These are phyloP conservation scores for Fonsecaea pugnacius DNA, from an alignment of 2,329 filamentous ascomycete genomes.

Conservation along the genomic window DNA sequence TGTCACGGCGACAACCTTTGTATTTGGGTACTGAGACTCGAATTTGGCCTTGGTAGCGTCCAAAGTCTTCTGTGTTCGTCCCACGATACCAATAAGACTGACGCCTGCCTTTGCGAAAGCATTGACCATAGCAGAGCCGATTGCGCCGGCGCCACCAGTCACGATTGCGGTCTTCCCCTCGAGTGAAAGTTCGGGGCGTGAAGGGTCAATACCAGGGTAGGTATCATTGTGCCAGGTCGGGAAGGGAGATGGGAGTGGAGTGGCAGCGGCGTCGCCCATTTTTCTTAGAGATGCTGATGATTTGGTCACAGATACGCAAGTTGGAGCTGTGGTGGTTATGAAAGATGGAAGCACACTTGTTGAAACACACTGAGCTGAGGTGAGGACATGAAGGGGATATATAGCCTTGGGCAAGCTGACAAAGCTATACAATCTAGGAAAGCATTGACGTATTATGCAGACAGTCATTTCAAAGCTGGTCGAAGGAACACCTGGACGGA, in stretches of 20 bases:
- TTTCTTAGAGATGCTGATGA: not conserved
- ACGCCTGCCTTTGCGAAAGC: conserved; percentile 61
- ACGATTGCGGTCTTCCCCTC: conserved; percentile 53
- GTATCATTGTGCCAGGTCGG: conserved; percentile 41
- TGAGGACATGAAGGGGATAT: not conserved
- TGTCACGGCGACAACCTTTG: conserved; percentile 30
- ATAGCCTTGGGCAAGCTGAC: not conserved
- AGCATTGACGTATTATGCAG: not conserved
- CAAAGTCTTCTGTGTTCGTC: conserved; percentile 36
- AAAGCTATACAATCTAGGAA: not conserved
- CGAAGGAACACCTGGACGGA: not conserved
- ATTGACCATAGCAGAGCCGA: conserved; percentile 58
- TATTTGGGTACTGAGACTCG: conserved; percentile 6
- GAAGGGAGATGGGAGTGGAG: conserved; percentile 8
- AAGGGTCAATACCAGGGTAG: conserved; percentile 48
- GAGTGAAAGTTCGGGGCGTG: conserved; percentile 39
- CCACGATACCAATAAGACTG: conserved; percentile 57
- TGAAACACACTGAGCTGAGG: not conserved
- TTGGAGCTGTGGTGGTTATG: not conserved
- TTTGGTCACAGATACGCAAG: not conserved
- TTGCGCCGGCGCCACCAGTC: conserved; percentile 60
- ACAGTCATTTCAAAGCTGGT: not conserved
- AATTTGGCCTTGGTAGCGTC: conserved; percentile 10
- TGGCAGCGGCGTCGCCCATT: conserved; percentile 5
- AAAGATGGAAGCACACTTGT: not conserved